phyloP scores from a whole-genome alignment of 768 basidiomycete genomes.

The Mycena haematopus region DNA sequence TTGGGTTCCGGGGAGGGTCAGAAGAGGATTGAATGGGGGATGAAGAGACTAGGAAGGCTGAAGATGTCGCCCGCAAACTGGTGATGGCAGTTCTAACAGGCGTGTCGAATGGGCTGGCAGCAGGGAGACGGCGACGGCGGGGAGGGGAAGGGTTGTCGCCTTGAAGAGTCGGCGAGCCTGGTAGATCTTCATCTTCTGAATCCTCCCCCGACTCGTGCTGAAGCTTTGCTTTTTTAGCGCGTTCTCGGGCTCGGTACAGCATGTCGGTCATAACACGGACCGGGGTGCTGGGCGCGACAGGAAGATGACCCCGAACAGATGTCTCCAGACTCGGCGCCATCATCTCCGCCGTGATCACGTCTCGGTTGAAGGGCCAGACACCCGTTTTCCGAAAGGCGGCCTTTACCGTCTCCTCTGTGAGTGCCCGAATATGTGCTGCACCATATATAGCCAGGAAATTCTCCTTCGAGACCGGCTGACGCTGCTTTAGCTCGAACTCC shows the following conservation, averaged over 20 bases:
- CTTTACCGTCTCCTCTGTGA: neutral
- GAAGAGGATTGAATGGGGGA: neutral
- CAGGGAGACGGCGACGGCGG: neutral
- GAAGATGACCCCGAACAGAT: neutral
- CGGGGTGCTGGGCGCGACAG: neutral
- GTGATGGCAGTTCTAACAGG: neutral
- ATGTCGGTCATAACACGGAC: neutral
- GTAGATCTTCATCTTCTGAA: neutral
- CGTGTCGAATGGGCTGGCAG: neutral
- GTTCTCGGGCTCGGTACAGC: neutral
- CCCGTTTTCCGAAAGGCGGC: conserved; percentile 1
- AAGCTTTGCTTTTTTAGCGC: neutral
- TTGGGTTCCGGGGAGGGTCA: neutral
- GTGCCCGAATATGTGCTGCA: neutral
- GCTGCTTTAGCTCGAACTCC: neutral
- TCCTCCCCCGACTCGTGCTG: neutral
- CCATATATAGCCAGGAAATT: neutral
- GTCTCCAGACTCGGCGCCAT: neutral
- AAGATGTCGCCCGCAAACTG: neutral
- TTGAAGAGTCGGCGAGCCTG: neutral
- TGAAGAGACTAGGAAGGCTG: neutral
- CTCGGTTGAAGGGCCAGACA: conserved; percentile 13
- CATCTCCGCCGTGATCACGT: conserved; percentile 19
- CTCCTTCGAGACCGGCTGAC: neutral
- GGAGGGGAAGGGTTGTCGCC: neutral